Conservation (phyloP, 192 early-diverging fungal genomes). For the Coemansia sp. region DNA sequence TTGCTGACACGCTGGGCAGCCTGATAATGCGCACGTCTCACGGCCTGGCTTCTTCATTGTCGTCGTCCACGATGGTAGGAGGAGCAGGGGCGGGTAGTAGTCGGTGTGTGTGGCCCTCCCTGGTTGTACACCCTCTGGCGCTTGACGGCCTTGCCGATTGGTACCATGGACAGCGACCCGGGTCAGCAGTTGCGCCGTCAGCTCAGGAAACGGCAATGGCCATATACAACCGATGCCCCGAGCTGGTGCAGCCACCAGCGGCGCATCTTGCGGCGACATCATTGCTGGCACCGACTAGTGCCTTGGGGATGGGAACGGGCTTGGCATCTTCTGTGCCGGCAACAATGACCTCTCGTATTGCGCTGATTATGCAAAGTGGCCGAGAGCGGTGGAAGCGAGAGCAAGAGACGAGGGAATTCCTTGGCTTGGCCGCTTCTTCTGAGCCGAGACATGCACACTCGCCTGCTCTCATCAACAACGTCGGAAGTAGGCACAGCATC, state of each 20-base stretch:
- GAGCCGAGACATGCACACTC: neutral
- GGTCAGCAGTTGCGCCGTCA: constrained; percentile 4
- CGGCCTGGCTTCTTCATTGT: constrained; percentile 20
- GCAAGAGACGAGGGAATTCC: constrained; percentile 2
- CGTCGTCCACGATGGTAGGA: neutral
- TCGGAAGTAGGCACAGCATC: neutral
- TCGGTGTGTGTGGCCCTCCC: constrained; percentile 30
- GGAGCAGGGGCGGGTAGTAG: neutral
- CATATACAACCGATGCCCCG: constrained; percentile 44
- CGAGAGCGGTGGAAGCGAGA: neutral
- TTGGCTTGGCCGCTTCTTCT: neutral
- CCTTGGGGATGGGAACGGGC: neutral
- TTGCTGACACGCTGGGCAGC: constrained; percentile 30
- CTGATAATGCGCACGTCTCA: constrained; percentile 31
- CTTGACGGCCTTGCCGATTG: constrained; percentile 26
- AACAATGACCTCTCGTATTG: constrained; percentile 2
- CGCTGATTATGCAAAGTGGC: constrained; percentile 2
- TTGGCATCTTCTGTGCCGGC: neutral
- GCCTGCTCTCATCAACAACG: neutral
- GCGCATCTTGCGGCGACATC: neutral
- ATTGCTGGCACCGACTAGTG: neutral
- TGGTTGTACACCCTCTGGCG: constrained; percentile 47
- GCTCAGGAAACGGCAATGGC: constrained; percentile 29
- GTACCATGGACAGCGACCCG: constrained; percentile 15
- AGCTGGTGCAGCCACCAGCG: constrained; percentile 17